Base-by-base conservation (phyloP, 306 rosid genomes). In the Fragaria vesca region DNA sequence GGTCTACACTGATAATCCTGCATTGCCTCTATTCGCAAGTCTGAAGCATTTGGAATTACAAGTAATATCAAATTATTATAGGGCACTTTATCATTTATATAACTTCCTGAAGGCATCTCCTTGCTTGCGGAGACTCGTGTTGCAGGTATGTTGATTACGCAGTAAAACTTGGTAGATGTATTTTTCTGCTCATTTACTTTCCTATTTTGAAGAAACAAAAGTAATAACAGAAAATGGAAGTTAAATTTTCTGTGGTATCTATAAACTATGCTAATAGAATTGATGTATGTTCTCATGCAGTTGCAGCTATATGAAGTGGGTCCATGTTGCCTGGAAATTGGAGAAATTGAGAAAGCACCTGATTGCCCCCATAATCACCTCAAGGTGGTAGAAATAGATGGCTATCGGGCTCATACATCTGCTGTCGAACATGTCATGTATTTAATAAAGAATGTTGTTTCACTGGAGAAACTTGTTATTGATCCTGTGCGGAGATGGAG, bases 41-140 rank as follows among this genome's bases (percentile, higher is more conserved):
- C 71, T 66, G 26, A 66, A 66, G 71, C 47, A 66, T 17, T 40
- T 66, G 71, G 46, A 66, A 60, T 60, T 60, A 60, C 6, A 12
- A 11, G 66, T 61, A 9, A 12, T 15, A 1, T 13, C 66, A 61
- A 13, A 61, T 12, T 61, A 61, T 26, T 12, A 1, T 61, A 28
- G 18, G 66, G 36, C 16, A 24, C 66, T 61, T 61, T 28, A 61
- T 61, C 38, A 24, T 61, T 3, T 61, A 28, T 1, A 3, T 58
- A n/a, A 3, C 26, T 58, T 58, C 36, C 15, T 60, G 34, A 60
- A 60, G 34, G 34, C 66, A 60, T 3, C 36, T 60, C 66, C 66
- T 10, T 24, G 24, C 66, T 24, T 60, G 66, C 66, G 8, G 66
- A 60, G 36, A 24, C 66, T 60, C 1, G 15, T 60, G 12, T 26